Percentiles rank a stretch among this genome's conserved stretches.
Conservation (phyloP, 1,139 yeast species). For the Yamadazyma dushanensis region DNA sequence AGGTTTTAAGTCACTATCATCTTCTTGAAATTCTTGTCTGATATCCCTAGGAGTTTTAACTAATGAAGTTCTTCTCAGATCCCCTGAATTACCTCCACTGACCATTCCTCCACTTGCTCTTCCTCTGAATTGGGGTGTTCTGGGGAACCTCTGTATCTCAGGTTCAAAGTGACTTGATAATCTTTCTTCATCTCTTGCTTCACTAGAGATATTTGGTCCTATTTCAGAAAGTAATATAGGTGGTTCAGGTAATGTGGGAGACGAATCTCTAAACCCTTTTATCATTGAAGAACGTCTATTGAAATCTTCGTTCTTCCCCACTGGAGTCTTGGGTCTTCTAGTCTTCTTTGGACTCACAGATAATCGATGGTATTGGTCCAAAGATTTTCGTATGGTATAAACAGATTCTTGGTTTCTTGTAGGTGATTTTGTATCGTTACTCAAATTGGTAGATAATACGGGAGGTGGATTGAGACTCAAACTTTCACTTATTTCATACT, state of each 20-base stretch:
- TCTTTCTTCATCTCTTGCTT: conserved; percentile 2
- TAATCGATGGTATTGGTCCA: conserved; percentile 36
- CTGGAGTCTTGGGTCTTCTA: conserved; percentile 19
- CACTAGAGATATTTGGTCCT: conserved; percentile 16
- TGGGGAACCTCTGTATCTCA: conserved; percentile 44
- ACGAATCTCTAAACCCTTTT: conserved; percentile 45
- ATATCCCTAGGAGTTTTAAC: conserved; percentile 30
- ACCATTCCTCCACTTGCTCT: conserved; percentile 3
- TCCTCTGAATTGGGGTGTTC: conserved; percentile 42
- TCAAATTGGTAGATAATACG: conserved; percentile 7
- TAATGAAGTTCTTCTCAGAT: conserved; percentile 16
- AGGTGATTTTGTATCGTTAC: conserved; percentile 14
- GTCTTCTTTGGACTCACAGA: conserved; percentile 35
- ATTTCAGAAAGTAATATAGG: conserved; percentile 42
- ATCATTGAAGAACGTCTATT: conserved; percentile 42
- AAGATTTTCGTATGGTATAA: conserved; percentile 35
- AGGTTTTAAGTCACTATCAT: conserved; percentile 38
- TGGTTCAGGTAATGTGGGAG: conserved; percentile 53
- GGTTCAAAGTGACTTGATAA: too few species aligned
- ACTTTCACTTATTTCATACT: conserved; percentile 26
- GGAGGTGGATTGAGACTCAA: conserved; percentile 26
- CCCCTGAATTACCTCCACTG: conserved; percentile 12
- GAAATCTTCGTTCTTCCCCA: conserved; percentile 16
- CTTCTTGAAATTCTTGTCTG: conserved; percentile 24
- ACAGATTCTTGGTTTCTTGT: conserved; percentile 14